Conservation (phyloP, 2,329 filamentous ascomycete genomes). For the Cucurbitaria berberidis region DNA sequence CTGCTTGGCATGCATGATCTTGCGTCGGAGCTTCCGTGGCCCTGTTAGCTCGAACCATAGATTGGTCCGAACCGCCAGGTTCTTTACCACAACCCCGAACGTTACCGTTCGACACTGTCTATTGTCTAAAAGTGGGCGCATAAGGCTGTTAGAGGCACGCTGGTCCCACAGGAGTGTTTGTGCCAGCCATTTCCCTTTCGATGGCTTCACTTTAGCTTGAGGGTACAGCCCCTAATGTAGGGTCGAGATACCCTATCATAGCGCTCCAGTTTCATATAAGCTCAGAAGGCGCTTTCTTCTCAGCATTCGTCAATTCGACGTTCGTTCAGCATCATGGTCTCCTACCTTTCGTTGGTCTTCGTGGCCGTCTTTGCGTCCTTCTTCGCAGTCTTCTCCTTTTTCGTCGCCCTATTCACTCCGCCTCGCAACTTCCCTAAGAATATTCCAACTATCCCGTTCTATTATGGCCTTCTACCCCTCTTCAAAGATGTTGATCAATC, state of each 20-base stretch:
- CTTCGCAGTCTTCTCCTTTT: constrained; percentile 29
- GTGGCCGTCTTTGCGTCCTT: constrained; percentile 22
- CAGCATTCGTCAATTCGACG: constrained; percentile 1
- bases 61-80: constrained; percentile 16
- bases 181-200: constrained; percentile 15
- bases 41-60: constrained; percentile 12
- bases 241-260: constrained; percentile 12
- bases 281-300: constrained; percentile 5
- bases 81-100: constrained; percentile 10
- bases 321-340: constrained; percentile 24
- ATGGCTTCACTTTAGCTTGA: constrained; percentile 11
- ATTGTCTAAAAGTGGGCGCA: constrained; percentile 26
- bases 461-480: constrained; percentile 52
- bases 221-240: constrained; percentile 17
- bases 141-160: constrained; percentile 5
- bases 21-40: constrained; percentile 12
- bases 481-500: constrained; percentile 54
- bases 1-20: constrained; percentile 21
- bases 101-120: constrained; percentile 23
- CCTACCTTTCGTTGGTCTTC: constrained; percentile 31
- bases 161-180: neutral
- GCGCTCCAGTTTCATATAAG: constrained; percentile 23
- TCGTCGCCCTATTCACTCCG: constrained; percentile 33
- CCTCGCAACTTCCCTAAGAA: constrained; percentile 41
- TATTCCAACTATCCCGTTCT: constrained; percentile 55